phyloP scores from a whole-genome alignment of 1,284 basidiomycete species.

The Leccinum holopus region DNA sequence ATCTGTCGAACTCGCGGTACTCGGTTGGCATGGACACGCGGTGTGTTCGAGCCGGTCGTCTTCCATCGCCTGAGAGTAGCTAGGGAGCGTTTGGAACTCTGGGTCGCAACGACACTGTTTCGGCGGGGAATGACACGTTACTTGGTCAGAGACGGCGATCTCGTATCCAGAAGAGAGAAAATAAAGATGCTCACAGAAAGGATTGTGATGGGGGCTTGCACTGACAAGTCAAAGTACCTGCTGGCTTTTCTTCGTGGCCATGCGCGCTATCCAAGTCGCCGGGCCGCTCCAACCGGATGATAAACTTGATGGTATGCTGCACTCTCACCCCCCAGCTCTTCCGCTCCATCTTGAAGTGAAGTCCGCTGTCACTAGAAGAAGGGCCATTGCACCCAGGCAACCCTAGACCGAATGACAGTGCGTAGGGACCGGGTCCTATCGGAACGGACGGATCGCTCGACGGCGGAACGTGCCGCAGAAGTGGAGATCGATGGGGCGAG shows the following conservation, averaged over 20 bases:
- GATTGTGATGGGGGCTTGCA: conserved; percentile 81
- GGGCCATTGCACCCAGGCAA: conserved; percentile 53
- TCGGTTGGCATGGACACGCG: conserved; percentile 46
- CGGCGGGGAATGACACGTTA: not conserved
- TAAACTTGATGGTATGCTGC: conserved; percentile 78
- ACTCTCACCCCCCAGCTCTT: conserved; percentile 75
- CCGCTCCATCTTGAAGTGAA: conserved; percentile 86
- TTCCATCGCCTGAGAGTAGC: conserved; percentile 53
- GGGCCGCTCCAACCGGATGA: conserved; percentile 76
- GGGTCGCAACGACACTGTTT: conserved; percentile 76
- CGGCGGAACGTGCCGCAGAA: conserved; percentile 18
- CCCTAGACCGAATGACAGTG: conserved; percentile 52
- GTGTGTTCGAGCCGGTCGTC: conserved; percentile 31
- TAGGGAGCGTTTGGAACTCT: conserved; percentile 75
- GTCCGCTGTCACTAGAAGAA: conserved; percentile 1
- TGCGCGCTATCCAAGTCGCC: conserved; percentile 43
- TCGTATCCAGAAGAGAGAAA: not conserved
- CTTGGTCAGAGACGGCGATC: not conserved
- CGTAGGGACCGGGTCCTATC: conserved; percentile 72
- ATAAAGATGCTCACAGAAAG: conserved; percentile 55
- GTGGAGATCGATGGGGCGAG: conserved; percentile 30
- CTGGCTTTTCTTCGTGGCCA: conserved; percentile 55
- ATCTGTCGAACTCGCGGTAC: not conserved
- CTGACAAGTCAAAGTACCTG: conserved; percentile 88
- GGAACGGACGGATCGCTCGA: conserved; percentile 47